Base-by-base conservation (phyloP, 129 eudicot species). In the Flaveria linearis region DNA sequence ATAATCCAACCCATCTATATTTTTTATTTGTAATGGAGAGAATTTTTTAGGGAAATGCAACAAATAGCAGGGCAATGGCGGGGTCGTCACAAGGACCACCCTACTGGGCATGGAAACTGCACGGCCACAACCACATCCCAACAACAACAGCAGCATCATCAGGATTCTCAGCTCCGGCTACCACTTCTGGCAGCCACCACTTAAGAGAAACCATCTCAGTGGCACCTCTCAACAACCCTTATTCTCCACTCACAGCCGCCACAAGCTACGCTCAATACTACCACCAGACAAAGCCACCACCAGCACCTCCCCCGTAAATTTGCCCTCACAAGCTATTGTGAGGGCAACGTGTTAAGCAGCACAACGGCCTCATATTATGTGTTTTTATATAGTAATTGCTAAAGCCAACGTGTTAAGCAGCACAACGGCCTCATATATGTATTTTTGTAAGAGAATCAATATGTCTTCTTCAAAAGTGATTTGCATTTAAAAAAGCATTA, bases 121-220 rank as follows among this genome's bases (percentile, higher is more conserved):
- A 84, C 12, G 78, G 80, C 69, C 87, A 82, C 77, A 82, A 82
- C 73, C 76, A 82, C 30, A 64, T 56, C 30, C 63, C 67, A 26
- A 84, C 67, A 26, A 84, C 88, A 86, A 85, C 86, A 86, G 95
- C 95, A 89, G 95, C 95, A 89, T 89, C 95, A 89, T 89, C 95
- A 89, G 89, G 95, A 89, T 89, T 89, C 95, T 78, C 86, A 84
- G 71, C 88, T 79, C 76, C 85, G 53, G 80, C 69, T 43, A 72
- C 82, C 66, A 79, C 76, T 68, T 56, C 73, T 25, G 69, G 70
- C 72, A 68, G 73, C 74, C 83, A 68, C 16, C 73, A 79, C 45
- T 42, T 62, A 43, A 78, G 71, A 64, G 78, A 56, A 16, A 70
- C 81, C 53, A 75, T 75, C 51, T 72, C 76, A 73, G 39, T 65